These are phyloP conservation scores for Xylaria sp. DNA, from an alignment of 495 filamentous ascomycete genomes.

Conservation along the genomic window DNA sequence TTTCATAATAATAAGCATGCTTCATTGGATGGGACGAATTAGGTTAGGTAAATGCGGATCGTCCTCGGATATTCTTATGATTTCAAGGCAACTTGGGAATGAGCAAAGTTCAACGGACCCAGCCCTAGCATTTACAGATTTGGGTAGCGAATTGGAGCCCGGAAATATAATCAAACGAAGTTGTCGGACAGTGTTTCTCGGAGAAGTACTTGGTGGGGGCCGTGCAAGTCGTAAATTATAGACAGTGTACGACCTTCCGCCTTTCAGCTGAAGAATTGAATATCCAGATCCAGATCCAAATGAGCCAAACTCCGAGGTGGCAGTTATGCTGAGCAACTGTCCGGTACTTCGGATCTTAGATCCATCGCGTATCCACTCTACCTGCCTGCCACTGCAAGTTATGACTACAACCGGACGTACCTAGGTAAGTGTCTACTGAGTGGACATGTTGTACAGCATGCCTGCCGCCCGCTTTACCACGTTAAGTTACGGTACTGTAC, in stretches of 20 bases:
- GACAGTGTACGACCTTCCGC: not conserved
- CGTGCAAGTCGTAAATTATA: not conserved
- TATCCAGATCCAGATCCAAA: not conserved
- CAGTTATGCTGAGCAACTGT: not conserved
- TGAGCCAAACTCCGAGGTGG: slow-evolving; percentile 4
- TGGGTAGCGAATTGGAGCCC: not conserved
- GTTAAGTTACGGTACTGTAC: not conserved
- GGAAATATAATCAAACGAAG: not conserved
- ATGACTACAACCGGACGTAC: not conserved
- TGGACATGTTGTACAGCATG: not conserved
- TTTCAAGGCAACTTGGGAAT: not conserved
- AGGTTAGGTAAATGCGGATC: not conserved
- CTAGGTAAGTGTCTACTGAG: not conserved
- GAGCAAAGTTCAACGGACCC: not conserved
- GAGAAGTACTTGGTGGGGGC: not conserved
- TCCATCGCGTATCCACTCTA: not conserved
- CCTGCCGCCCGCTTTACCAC: not conserved
- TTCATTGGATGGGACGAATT: too few species aligned
- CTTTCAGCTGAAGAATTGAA: not conserved
- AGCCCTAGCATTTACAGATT: not conserved
- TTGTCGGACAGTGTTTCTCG: not conserved
- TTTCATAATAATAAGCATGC: not conserved
- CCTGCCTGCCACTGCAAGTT: not conserved
- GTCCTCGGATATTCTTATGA: not conserved
- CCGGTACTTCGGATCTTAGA: slow-evolving; percentile 10